Evolutionary conservation across 257 asterid species (phyloP).

Genomic region (Solanum sejunctum): DNA sequence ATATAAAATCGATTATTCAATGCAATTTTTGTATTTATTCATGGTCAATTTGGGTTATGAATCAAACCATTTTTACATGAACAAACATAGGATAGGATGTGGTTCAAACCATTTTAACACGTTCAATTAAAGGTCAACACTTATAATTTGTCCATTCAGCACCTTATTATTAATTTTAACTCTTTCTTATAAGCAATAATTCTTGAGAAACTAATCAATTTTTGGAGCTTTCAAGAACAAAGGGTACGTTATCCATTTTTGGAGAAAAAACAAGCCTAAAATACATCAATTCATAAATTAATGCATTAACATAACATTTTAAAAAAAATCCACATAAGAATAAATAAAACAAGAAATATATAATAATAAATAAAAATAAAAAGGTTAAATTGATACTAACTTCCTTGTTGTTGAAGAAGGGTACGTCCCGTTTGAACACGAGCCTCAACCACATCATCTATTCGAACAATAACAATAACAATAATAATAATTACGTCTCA

Average conservation of each 20-base stretch:
- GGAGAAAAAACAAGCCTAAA: neutral
- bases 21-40: neutral
- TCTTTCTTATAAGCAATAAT: neutral
- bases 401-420: conserved; percentile 62
- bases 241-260: neutral
- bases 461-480: neutral
- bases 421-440: conserved; percentile 40
- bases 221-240: neutral
- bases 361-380: neutral
- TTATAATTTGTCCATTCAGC: neutral
- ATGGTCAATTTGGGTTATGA: neutral
- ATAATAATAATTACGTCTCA: neutral
- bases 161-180: neutral
- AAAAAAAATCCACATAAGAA: neutral
- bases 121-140: neutral
- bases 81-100: neutral
- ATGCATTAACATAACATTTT: neutral
- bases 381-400: conserved; percentile 18
- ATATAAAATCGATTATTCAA: neutral
- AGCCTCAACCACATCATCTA: conserved; percentile 43
- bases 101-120: neutral
- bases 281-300: neutral
- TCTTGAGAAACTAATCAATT: neutral
- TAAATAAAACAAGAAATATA: neutral
- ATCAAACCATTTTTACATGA: neutral